Evolutionary conservation across 768 basidiomycete genomes (phyloP).

Genomic region (Kwoniella heveanensis): DNA sequence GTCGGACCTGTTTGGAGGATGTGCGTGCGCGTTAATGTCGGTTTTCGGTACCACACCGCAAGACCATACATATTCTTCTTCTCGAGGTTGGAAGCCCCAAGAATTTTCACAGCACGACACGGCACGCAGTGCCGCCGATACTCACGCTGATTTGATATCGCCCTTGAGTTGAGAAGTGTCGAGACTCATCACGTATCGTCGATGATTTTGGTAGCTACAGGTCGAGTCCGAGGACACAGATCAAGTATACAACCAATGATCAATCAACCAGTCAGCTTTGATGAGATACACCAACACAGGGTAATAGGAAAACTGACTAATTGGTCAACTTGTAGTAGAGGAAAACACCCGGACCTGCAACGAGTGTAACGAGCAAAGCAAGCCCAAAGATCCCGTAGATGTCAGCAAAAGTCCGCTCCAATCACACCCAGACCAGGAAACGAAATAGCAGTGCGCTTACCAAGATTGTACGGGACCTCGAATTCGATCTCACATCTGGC

Average conservation of each 20-base stretch:
- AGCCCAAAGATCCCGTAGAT: no score
- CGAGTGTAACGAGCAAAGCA: background rate
- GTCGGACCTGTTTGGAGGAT: constrained; percentile 39
- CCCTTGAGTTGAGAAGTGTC: constrained; percentile 84
- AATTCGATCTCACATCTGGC: constrained; percentile 79
- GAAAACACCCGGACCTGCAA: constrained; percentile 66
- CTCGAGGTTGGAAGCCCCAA: no score
- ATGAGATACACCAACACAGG: background rate
- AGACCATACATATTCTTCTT: no score
- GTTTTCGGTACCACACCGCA: no score
- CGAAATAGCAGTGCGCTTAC: constrained; percentile 41
- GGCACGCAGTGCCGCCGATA: no score
- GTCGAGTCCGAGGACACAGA: no score
- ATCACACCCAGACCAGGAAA: no score
- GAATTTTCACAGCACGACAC: no score
- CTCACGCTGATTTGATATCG: constrained; percentile 47
- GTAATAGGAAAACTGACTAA: constrained; percentile 44
- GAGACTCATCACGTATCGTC: constrained; percentile 91
- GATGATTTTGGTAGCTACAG: constrained; percentile 94
- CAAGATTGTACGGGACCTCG: constrained; percentile 74
- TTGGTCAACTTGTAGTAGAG: constrained; percentile 79
- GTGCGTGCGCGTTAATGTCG: no score
- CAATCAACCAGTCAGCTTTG: background rate
- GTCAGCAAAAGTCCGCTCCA: no score
- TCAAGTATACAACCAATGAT: background rate